Evolutionary conservation across 2,329 filamentous ascomycete genomes (phyloP).

Genomic region (Lachnellula subtilissima): DNA sequence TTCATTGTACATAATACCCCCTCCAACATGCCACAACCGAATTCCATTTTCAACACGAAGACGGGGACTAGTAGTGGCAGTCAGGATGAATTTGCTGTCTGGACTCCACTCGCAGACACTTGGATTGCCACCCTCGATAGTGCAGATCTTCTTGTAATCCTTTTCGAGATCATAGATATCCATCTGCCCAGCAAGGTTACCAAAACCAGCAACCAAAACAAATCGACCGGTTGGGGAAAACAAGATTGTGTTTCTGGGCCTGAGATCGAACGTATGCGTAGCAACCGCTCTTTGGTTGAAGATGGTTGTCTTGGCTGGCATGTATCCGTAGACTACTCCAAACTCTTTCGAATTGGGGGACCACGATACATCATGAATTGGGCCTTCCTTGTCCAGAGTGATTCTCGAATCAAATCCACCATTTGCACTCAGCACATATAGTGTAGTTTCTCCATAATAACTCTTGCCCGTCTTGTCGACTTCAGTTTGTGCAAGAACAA

Average conservation of each 20-base stretch:
- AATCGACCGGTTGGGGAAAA: constrained; percentile 95
- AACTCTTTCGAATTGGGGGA: constrained; percentile 97
- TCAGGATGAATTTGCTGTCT: constrained; percentile 91
- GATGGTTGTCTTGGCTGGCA: constrained; percentile 98
- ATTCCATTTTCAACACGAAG: constrained; percentile 95
- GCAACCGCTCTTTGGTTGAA: constrained; percentile 86
- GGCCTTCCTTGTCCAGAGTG: constrained; percentile 90
- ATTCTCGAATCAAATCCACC: constrained; percentile 91
- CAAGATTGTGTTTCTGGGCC: constrained; percentile 86
- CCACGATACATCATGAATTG: constrained; percentile 98
- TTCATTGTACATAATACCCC: constrained; percentile 87
- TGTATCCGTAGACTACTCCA: constrained; percentile 94
- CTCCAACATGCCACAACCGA: constrained; percentile 89
- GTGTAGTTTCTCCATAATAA: constrained; percentile 97
- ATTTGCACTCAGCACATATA: constrained; percentile 89
- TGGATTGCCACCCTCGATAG: constrained; percentile 91
- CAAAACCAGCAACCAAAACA: constrained; percentile 90
- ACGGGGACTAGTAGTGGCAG: constrained; percentile 93
- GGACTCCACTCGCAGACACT: constrained; percentile 97
- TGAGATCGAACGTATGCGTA: constrained; percentile 80
- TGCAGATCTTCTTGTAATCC: constrained; percentile 86
- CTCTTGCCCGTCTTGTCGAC: constrained; percentile 98
- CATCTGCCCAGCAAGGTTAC: constrained; percentile 95
- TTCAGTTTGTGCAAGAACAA: constrained; percentile 95
- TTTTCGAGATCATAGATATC: constrained; percentile 96